Evolutionary conservation across 2,329 filamentous ascomycete species (phyloP), one percentile per base, ranked within the genome.

Genomic region (Phyllosticta capitalensis): DNA sequence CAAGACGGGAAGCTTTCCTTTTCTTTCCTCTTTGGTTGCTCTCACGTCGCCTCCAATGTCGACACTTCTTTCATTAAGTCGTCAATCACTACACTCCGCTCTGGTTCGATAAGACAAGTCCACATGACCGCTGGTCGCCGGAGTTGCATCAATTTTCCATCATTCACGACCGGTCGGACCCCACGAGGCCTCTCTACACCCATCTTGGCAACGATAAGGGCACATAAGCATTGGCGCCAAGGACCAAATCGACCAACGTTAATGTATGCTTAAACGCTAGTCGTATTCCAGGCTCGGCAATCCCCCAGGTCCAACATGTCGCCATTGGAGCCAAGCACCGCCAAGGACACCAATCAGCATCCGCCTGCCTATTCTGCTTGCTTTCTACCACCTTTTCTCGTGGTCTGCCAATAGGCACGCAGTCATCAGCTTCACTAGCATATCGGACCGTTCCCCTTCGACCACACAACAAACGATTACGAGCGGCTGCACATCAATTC

Each of bases 291-390:
- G 10, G 48, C 21, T 50, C n/a, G 33, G 22, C 56, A 54, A 7
- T 50, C 50, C 26, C 51, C 52, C 51, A 59, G 22, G 33, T 24
- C 33, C 17, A 45, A 17, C 38, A 45, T n/a, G 52, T 52, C 52
- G 52, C 56, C 52, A 54, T 52, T 22, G 17, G 24, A 59, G 56
- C 56, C 56, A 59, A 59, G 56, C 26, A 19, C 24, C 22, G 56
- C 56, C 56, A 59, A 59, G 56, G 28, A 50, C 38, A 26, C 56
- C 33, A 49, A 24, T 26, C 33, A 19, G 51, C 54, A 24, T 54
- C 52, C 24, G 56, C 56, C 56, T 59, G 53, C 56, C 56, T 59
- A 38, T 59, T 59, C 56, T 52, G 56, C 56, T 22, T 45, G 30
- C 10, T 51, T 20, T 9, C 28, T 54, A 45, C 9, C 24, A 30